These are phyloP conservation scores for Olyra latifolia DNA, from an alignment of 176 grass and related monocot genomes.

Conservation along the genomic window DNA sequence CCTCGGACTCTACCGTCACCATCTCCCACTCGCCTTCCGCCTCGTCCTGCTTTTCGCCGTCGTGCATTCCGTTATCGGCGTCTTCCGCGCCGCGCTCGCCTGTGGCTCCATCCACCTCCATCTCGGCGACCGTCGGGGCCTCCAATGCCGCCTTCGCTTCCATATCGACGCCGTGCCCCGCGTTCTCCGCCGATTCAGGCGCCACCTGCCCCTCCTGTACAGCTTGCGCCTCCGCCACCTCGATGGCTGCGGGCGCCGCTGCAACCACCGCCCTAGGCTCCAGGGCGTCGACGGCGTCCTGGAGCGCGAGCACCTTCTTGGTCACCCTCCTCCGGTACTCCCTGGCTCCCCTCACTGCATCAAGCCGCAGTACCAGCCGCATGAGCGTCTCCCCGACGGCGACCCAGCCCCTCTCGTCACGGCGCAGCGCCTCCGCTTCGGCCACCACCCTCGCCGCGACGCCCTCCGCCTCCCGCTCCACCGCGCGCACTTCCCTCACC, in stretches of 20 bases:
- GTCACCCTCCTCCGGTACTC: slow-evolving; percentile 64
- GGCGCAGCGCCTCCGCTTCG: slow-evolving; percentile 25
- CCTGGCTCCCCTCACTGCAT: slow-evolving; percentile 62
- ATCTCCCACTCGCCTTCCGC: slow-evolving; percentile 44
- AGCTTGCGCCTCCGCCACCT: neutral
- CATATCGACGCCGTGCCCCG: neutral
- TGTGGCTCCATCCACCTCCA: slow-evolving; percentile 3
- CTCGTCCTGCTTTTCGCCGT: neutral
- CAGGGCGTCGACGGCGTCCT: slow-evolving; percentile 67
- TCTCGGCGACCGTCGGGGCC: neutral
- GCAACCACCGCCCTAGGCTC: neutral
- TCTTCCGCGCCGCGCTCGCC: neutral
- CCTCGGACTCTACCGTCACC: neutral
- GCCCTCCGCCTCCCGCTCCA: slow-evolving; percentile 43
- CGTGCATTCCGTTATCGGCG: neutral
- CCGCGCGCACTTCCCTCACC: slow-evolving; percentile 23
- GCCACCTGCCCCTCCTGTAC: neutral
- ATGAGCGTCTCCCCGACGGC: slow-evolving; percentile 56
- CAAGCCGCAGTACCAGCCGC: slow-evolving; percentile 50
- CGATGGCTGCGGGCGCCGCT: neutral
- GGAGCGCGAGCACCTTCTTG: slow-evolving; percentile 56
- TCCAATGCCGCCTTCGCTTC: neutral
- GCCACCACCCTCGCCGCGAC: neutral
- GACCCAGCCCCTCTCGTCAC: slow-evolving; percentile 34
- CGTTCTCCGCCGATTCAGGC: neutral